Evolutionary conservation across 202 grass and related monocot genomes (phyloP).

Genomic region (Setaria viridis): DNA sequence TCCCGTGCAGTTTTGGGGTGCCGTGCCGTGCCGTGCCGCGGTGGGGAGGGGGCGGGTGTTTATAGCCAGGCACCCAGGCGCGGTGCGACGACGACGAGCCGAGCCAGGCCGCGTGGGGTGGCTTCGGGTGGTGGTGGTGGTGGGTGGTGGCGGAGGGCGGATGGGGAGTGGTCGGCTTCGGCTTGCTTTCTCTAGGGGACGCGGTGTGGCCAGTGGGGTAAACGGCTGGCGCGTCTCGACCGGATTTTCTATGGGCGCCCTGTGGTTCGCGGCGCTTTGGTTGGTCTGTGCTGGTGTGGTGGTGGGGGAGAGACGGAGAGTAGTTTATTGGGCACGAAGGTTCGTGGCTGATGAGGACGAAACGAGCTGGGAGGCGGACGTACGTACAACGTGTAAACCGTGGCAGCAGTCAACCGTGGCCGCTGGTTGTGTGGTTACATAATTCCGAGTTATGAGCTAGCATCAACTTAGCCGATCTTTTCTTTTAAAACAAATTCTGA

Average conservation of each 20-base stretch:
- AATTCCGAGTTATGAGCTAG: neutral
- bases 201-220: conserved; percentile 1
- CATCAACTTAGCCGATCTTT: too few species aligned
- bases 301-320: neutral
- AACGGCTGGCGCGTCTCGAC: neutral
- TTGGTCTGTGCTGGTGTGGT: neutral
- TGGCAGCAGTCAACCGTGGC: neutral
- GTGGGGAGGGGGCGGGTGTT: conserved; percentile 2
- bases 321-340: neutral
- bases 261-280: neutral
- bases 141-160: neutral
- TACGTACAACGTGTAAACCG: neutral
- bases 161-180: conserved; percentile 14
- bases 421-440: neutral
- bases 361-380: neutral
- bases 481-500: too few species aligned
- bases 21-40: conserved; percentile 16
- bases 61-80: conserved; percentile 29
- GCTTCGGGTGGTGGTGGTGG: neutral
- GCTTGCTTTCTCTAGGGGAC: neutral
- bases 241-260: conserved; percentile 49
- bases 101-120: too few species aligned
- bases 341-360: neutral
- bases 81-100: neutral
- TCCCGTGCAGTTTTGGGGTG: neutral